A percentile compares a stretch with the other conserved stretches of the same genome.
These are phyloP conservation scores for Eucalyptus guilfoylei DNA, from an alignment of 345 rosid species.

Conservation along the genomic window DNA sequence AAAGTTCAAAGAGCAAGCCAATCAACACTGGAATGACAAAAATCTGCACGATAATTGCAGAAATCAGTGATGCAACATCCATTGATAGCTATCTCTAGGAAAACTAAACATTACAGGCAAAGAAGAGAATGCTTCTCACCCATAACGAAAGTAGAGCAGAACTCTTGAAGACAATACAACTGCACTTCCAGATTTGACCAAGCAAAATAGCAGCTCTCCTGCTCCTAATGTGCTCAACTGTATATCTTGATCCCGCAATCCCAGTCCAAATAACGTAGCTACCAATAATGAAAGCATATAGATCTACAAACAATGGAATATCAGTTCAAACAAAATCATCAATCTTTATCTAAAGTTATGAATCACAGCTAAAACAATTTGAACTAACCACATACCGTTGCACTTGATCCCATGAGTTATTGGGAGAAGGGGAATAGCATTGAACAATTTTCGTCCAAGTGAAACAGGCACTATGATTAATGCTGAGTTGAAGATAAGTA, in stretches of 20 bases:
- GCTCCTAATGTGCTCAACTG: constrained; percentile 63
- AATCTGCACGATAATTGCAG: constrained; percentile 26
- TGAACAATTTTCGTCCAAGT: constrained; percentile 92
- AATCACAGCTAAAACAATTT: neutral
- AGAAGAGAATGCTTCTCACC: constrained; percentile 25
- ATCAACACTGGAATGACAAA: constrained; percentile 92
- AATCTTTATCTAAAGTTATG: neutral
- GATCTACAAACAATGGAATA: constrained; percentile 28
- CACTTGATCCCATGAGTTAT: constrained; percentile 96
- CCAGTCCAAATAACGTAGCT: constrained; percentile 92
- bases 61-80: neutral
- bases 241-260: constrained; percentile 84
- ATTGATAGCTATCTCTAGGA: neutral
- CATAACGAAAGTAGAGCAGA: constrained; percentile 76
- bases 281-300: constrained; percentile 92
- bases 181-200: constrained; percentile 78
- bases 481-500: constrained; percentile 86
- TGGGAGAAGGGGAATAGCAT: constrained; percentile 88
- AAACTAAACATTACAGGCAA: neutral
- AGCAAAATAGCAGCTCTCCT: constrained; percentile 64
- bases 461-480: constrained; percentile 83
- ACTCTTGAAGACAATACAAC: constrained; percentile 80
- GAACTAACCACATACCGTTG: constrained; percentile 50
- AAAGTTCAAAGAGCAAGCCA: constrained; percentile 91
- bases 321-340: neutral